Evolutionary conservation across 345 rosid genomes (phyloP), one percentile per base, ranked within the genome.

Genomic region (Bruguiera parviflora): DNA sequence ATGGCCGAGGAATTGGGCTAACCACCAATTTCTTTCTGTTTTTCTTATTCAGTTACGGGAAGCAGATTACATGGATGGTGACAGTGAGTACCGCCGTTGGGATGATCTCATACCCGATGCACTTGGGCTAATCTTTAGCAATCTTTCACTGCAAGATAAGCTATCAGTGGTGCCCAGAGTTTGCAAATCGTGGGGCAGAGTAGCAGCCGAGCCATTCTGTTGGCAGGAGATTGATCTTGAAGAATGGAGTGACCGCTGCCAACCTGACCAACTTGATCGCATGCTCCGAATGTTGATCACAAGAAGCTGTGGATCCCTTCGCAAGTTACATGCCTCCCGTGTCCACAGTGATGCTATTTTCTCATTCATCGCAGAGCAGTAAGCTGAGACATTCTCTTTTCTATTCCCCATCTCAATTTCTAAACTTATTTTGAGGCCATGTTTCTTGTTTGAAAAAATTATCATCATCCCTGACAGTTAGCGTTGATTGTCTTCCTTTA

Each of bases 141-240:
- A 87, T 61, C 84, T 93, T 46, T 67, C 92, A 51, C 89, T 93
- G 16, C 67, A 85, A 66, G 98, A 93, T 78, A 35, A 83, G 31
- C 65, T 93, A 47, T 85, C 92, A 15, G 92, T 93, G 47, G 82
- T 93, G 46, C 97, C 98, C 3, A 75, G 88, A 32, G 97, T 93
- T 37, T 93, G 98, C 82, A 91, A 91, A 80, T 87, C 96, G 16
- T 93, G 98, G 98, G 70, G 77, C 75, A 83, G 77, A 78, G 86
- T 83, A 29, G 97, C 88, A 35, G 71, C 73, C 19, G 98, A 92
- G 65, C 94, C 98, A 63, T 91, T 86, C 69, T 93, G 98, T 73
- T 93, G 97, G 98, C 98, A 91, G 73, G 96, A 89, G 84, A 85
- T 93, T 43, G 90, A 89, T 77, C 81, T 93, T 66, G 94, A 85